Evolutionary conservation across 2,329 filamentous ascomycete species (phyloP).

Genomic region (Xylaria sp.): DNA sequence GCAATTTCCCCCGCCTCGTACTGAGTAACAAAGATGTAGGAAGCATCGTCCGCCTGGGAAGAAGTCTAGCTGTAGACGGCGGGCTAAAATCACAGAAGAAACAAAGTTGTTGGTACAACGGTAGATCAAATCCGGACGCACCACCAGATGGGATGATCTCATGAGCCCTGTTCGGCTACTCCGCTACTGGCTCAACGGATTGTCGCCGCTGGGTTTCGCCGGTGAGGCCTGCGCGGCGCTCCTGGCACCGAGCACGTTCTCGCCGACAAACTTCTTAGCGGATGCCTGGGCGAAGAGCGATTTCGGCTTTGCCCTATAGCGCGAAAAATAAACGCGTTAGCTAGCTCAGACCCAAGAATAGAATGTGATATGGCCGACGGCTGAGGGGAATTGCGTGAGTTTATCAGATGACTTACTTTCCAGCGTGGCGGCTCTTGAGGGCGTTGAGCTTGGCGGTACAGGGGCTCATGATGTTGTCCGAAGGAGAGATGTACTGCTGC

Average conservation of each 20-base stretch:
- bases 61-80: constrained; percentile 10
- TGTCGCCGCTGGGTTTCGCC: constrained; percentile 5
- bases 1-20: neutral
- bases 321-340: constrained; percentile 28
- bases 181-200: constrained; percentile 8
- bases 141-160: neutral
- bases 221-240: constrained; percentile 32
- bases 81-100: constrained; percentile 27
- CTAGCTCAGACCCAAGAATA: neutral
- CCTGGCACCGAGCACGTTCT: constrained; percentile 55
- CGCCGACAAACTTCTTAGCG: constrained; percentile 68
- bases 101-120: constrained; percentile 33
- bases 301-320: constrained; percentile 70
- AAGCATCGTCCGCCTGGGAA: constrained; percentile 5
- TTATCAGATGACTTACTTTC: constrained; percentile 68
- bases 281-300: constrained; percentile 75
- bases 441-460: constrained; percentile 85
- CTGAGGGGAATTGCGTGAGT: neutral
- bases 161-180: neutral
- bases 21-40: constrained; percentile 4
- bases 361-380: neutral
- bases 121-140: constrained; percentile 11
- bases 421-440: constrained; percentile 81
- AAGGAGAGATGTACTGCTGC: constrained; percentile 79
- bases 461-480: constrained; percentile 89